These are phyloP conservation scores for Penicillium sp. DNA, from an alignment of 2,329 filamentous ascomycete genomes.

Conservation along the genomic window DNA sequence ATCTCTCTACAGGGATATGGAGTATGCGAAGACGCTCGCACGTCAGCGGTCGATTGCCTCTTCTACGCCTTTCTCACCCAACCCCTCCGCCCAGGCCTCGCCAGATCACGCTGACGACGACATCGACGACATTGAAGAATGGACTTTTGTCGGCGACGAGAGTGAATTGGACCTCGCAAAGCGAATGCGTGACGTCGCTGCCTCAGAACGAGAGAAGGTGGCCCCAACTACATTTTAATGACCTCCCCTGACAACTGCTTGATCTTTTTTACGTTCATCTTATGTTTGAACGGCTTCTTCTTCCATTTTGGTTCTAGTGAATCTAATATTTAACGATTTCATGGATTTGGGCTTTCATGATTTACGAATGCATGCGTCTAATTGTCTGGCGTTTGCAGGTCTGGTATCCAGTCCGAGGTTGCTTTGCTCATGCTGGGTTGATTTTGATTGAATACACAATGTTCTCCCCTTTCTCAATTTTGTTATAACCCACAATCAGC, in stretches of 20 bases:
- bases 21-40: constrained; percentile 85
- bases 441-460: constrained; percentile 6
- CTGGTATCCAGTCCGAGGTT: not conserved
- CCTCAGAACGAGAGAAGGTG: constrained; percentile 27
- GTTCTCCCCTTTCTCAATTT: not conserved
- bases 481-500: not conserved
- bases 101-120: constrained; percentile 50
- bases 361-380: constrained; percentile 8
- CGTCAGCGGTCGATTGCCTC: constrained; percentile 56
- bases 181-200: constrained; percentile 34
- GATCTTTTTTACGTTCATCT: not conserved
- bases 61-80: constrained; percentile 38
- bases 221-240: constrained; percentile 17
- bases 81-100: constrained; percentile 35
- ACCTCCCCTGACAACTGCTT: not conserved
- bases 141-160: constrained; percentile 81
- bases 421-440: constrained; percentile 1
- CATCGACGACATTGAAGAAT: constrained; percentile 73
- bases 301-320: not conserved
- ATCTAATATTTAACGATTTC: not conserved
- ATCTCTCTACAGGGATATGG: constrained; percentile 89
- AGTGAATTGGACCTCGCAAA: constrained; percentile 48
- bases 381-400: constrained; percentile 7
- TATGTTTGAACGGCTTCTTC: constrained; percentile 1
- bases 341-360: constrained; percentile 7